Evolutionary conservation across 345 rosid genomes (phyloP).

Genomic region (Crucihimalaya himalaica): DNA sequence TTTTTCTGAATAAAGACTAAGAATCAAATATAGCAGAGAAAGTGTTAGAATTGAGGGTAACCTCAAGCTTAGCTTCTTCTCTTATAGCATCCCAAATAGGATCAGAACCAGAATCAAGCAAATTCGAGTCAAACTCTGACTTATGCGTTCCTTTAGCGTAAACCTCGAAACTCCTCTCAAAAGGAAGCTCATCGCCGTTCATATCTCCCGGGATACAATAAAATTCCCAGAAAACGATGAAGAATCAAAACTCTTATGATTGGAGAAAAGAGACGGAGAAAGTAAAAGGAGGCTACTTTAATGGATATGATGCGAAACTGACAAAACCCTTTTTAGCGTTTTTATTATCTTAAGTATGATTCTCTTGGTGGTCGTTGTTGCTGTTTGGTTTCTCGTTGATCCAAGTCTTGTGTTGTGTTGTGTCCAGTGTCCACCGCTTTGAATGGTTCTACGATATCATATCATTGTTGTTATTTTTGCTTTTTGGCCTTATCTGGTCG

Average conservation of each 20-base stretch:
- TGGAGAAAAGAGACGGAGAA: slow-evolving; percentile 9
- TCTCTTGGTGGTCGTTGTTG: slow-evolving; percentile 27
- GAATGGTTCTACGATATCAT: slow-evolving; percentile 24
- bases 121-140: slow-evolving; percentile 44
- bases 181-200: slow-evolving; percentile 39
- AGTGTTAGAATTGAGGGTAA: slow-evolving; percentile 27
- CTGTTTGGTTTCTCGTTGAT: slow-evolving; percentile 27
- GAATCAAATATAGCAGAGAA: background rate
- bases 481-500: slow-evolving; percentile 18
- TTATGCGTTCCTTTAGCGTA: slow-evolving; percentile 54
- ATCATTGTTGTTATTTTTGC: background rate
- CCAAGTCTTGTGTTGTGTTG: slow-evolving; percentile 20
- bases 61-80: slow-evolving; percentile 86
- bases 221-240: background rate
- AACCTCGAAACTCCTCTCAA: slow-evolving; percentile 75
- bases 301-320: slow-evolving; percentile 10
- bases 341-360: background rate
- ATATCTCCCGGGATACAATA: slow-evolving; percentile 4
- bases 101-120: slow-evolving; percentile 51
- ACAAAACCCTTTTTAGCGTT: background rate
- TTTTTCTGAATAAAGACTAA: background rate
- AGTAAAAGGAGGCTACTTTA: slow-evolving; percentile 27
- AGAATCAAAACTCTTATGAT: slow-evolving; percentile 35
- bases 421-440: slow-evolving; percentile 36
- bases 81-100: slow-evolving; percentile 82